Evolutionary conservation across 2,329 filamentous ascomycete genomes (phyloP).

Genomic region (Aquanectria penicillioides): DNA sequence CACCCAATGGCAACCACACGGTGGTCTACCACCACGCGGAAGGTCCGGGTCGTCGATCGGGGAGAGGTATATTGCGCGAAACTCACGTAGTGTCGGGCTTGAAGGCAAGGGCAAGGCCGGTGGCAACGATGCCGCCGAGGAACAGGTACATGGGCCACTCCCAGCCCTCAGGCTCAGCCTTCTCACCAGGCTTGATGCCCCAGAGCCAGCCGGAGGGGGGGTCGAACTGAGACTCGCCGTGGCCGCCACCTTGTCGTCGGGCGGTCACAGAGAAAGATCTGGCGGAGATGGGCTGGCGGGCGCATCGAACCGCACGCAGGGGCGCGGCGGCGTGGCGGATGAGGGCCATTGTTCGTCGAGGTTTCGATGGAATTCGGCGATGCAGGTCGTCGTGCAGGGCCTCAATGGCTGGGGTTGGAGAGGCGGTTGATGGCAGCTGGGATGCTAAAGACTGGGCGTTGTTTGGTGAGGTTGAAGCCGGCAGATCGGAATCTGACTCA

Average conservation of each 20-base stretch:
- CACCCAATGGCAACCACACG: conserved; percentile 3
- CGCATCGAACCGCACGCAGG: conserved; percentile 50
- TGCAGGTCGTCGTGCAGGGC: conserved; percentile 34
- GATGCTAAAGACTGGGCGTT: conserved; percentile 34
- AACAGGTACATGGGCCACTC: conserved; percentile 87
- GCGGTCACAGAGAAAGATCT: conserved; percentile 58
- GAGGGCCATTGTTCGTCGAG: conserved; percentile 46
- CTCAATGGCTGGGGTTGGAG: conserved; percentile 44
- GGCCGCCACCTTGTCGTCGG: conserved; percentile 53
- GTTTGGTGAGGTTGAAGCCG: conserved; percentile 35
- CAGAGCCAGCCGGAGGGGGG: conserved; percentile 92
- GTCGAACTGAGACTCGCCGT: conserved; percentile 81
- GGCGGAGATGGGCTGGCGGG: conserved; percentile 46
- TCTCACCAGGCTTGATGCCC: conserved; percentile 93
- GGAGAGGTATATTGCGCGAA: conserved; percentile 14
- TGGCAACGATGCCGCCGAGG: conserved; percentile 79
- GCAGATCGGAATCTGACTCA: conserved; percentile 37
- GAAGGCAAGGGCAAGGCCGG: conserved; percentile 86
- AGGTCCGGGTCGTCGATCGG: not conserved
- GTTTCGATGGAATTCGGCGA: conserved; percentile 31
- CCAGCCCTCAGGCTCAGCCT: conserved; percentile 96
- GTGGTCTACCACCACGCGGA: not conserved
- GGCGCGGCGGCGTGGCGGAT: conserved; percentile 50
- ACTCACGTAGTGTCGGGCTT: conserved; percentile 99
- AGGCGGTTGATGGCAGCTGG: conserved; percentile 32